phyloP scores from a whole-genome alignment of 208 protist species.

The Phytomonas francai region DNA sequence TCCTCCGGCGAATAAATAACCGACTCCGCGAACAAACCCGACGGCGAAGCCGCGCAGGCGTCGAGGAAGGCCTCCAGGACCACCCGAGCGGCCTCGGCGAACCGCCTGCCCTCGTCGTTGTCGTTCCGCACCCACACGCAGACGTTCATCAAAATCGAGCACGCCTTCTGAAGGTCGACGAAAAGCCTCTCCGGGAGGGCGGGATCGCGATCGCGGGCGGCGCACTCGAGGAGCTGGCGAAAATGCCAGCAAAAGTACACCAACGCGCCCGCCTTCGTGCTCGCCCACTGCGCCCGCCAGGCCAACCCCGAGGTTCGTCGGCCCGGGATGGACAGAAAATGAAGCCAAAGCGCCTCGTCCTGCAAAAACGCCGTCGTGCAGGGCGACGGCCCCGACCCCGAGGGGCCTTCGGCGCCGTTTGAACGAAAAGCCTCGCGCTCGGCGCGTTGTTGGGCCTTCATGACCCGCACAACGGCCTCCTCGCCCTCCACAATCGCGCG shows the following conservation, averaged over 20 bases:
- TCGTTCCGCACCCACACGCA: slow-evolving; percentile 70
- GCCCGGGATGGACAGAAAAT: slow-evolving; percentile 43
- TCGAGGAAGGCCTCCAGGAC: slow-evolving; percentile 12
- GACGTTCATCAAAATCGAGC: slow-evolving; percentile 48
- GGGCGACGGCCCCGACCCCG: not conserved
- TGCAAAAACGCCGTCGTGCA: slow-evolving; percentile 27
- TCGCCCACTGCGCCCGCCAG: too few species aligned
- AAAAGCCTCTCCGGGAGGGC: not conserved
- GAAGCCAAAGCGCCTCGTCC: slow-evolving; percentile 43
- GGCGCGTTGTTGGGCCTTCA: not conserved
- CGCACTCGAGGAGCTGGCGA: not conserved
- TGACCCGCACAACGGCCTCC: slow-evolving; percentile 7
- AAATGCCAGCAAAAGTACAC: slow-evolving; percentile 2
- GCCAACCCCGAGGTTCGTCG: too few species aligned
- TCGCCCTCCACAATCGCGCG: slow-evolving; percentile 18
- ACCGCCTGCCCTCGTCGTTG: slow-evolving; percentile 56
- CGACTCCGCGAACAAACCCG: not conserved
- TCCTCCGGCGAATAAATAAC: not conserved
- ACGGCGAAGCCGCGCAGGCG: slow-evolving; percentile 10
- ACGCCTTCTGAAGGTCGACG: slow-evolving; percentile 18
- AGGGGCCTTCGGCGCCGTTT: not conserved
- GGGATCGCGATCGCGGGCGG: not conserved
- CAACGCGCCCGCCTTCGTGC: too few species aligned
- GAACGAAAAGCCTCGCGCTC: too few species aligned
- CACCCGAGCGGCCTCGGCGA: slow-evolving; percentile 30